Conservation (phyloP, 441 rosid species). For the Mallotus repandus region DNA sequence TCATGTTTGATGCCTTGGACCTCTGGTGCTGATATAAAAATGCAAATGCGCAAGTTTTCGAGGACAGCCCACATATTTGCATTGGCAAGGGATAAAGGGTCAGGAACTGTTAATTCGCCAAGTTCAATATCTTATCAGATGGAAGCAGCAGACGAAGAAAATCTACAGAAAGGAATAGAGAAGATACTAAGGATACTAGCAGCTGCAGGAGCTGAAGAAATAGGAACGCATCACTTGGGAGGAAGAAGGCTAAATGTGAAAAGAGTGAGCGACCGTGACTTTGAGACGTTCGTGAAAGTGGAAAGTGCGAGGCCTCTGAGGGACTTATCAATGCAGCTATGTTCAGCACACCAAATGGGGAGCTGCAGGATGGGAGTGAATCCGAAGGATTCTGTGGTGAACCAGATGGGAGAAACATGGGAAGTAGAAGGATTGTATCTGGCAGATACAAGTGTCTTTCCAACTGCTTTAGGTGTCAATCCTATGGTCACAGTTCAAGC, state of each 20-base stretch:
- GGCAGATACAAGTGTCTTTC: slow-evolving; percentile 83
- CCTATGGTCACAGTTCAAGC: slow-evolving; percentile 91
- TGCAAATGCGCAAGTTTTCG: slow-evolving; percentile 58
- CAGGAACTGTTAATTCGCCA: slow-evolving; percentile 47
- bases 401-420: slow-evolving; percentile 77
- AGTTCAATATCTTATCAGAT: slow-evolving; percentile 46
- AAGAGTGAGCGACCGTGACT: slow-evolving; percentile 36
- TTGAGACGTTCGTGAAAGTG: slow-evolving; percentile 57
- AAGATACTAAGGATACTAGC: slow-evolving; percentile 57
- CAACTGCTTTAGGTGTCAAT: slow-evolving; percentile 83
- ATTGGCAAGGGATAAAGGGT: slow-evolving; percentile 70
- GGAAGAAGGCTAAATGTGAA: slow-evolving; percentile 58
- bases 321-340: slow-evolving; percentile 42
- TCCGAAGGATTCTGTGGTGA: slow-evolving; percentile 60
- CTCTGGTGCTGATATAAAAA: slow-evolving; percentile 59
- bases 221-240: slow-evolving; percentile 59
- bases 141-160: slow-evolving; percentile 47
- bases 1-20: slow-evolving; percentile 68
- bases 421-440: slow-evolving; percentile 65
- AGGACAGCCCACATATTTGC: slow-evolving; percentile 70
- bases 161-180: slow-evolving; percentile 58
- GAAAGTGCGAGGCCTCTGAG: slow-evolving; percentile 54
- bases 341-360: slow-evolving; percentile 94
- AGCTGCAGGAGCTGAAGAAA: slow-evolving; percentile 84
- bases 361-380: slow-evolving; percentile 79